Evolutionary conservation across 2,329 filamentous ascomycete genomes (phyloP), one percentile per base, ranked within the genome.

Genomic region (Parasarocladium wereldwijsianum): DNA sequence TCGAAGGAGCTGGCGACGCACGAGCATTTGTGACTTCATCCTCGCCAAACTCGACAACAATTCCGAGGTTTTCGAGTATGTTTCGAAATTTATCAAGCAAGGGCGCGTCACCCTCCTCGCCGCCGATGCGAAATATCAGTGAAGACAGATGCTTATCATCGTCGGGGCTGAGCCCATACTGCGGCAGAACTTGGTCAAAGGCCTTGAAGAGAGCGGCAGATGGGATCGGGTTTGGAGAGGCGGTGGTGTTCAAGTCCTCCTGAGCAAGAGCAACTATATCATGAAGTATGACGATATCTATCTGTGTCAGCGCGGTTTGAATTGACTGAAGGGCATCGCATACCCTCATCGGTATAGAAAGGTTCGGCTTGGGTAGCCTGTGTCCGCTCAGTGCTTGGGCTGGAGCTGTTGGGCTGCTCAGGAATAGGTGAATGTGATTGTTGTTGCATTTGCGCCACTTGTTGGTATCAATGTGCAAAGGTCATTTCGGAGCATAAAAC

Each of bases 141-240:
- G 77, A 71, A 39, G 84, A 74, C 44, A 85, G 76, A 40, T 79
- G 71, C 41, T 75, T 73, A 43, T 86, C 81, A 40, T 78, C 64
- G 42, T 81, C 74, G n/a, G 72, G 65, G 35, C 82, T 66, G 38
- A 83, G 59, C 32, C 73, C 77, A 57, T 80, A 61, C 39, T 72
- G 61, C 5, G 69, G 70, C n/a, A 93, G 66, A 24, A 86, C 64
- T 33, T 70, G 63, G 45, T 90, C 78, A 47, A 92, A 92, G 17
- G 83, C 82, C 31, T 67, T 65, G 53, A 92, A 92, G 12, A 93
- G 66, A 8, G 83, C 82, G 45, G 75, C 74, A 34, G 78, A 83
- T 4, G 81, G 76, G 14, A 79, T 62, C 32, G 69, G 66, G 41
- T 78, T 69, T 28, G 65, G 64, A 33, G 75, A 67, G 2, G 70